Conservation (phyloP, 805 yeast genomes). For the Sungouiozyma intestinalis region DNA sequence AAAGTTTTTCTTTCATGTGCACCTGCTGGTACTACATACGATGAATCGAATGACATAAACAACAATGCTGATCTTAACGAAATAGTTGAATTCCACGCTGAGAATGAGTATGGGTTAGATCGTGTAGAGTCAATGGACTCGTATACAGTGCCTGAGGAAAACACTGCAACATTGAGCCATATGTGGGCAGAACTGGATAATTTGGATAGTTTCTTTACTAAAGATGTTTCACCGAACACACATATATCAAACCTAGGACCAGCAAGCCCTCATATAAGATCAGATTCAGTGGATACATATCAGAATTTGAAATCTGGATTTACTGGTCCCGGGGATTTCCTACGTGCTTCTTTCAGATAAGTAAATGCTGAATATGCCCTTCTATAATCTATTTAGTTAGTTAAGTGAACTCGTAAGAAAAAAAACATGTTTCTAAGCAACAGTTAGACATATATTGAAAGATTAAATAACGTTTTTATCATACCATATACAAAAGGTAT, state of each 20-base stretch:
- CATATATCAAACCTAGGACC: slow-evolving; percentile 1
- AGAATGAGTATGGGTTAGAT: slow-evolving; percentile 22
- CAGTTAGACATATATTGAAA: not conserved
- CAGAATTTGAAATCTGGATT: not conserved
- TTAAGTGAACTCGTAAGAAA: no score
- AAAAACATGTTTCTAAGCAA: not conserved
- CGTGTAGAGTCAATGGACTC: slow-evolving; percentile 23
- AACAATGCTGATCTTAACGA: slow-evolving; percentile 12
- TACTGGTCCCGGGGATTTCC: not conserved
- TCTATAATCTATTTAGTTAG: no score
- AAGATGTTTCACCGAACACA: slow-evolving; percentile 30
- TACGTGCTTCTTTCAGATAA: not conserved
- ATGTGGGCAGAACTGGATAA: slow-evolving; percentile 91
- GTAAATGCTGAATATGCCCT: no score
- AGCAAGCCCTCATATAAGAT: slow-evolving; percentile 26
- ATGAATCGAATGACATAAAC: slow-evolving; percentile 12
- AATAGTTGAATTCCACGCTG: slow-evolving; percentile 27
- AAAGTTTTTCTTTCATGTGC: slow-evolving; percentile 87
- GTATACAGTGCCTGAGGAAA: slow-evolving; percentile 39
- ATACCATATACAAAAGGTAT: not conserved
- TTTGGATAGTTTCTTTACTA: slow-evolving; percentile 79
- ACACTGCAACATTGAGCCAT: slow-evolving; percentile 69
- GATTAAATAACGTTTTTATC: not conserved
- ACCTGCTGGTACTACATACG: slow-evolving; percentile 16
- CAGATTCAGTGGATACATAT: slow-evolving; percentile 48